phyloP scores from a whole-genome alignment of 495 filamentous ascomycete species.

The Umbilicaria muhlenbergii region DNA sequence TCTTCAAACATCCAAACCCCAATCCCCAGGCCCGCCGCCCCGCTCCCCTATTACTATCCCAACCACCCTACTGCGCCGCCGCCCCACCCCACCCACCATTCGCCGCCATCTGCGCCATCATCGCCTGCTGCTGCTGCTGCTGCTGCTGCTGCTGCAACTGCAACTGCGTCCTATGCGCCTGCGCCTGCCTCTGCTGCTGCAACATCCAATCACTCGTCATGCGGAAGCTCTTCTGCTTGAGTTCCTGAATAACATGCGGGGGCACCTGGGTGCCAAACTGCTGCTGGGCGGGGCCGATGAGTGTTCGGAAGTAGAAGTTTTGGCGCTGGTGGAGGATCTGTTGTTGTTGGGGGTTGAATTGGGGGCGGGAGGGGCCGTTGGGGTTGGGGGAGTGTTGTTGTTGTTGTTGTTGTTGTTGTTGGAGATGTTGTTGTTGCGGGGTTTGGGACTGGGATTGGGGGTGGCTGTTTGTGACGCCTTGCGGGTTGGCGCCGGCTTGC shows the following conservation, averaged over 20 bases:
- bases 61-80: too few species aligned
- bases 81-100: conserved; percentile 1
- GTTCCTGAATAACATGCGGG: conserved; percentile 26
- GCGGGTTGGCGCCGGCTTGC: conserved; percentile 18
- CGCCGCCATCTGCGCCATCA: conserved; percentile 4
- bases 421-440: conserved; percentile 6
- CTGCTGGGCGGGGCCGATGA: neutral
- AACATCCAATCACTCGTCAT: conserved; percentile 19
- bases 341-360: conserved; percentile 1
- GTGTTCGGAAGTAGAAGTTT: neutral
- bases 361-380: conserved; percentile 1
- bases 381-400: conserved; percentile 21
- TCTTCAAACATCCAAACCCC: conserved; percentile 15
- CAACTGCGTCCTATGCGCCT: too few species aligned
- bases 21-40: conserved; percentile 11
- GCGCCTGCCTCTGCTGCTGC: conserved; percentile 31
- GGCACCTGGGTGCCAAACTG: conserved; percentile 22
- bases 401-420: conserved; percentile 12
- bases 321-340: conserved; percentile 1
- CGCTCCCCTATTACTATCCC: too few species aligned
- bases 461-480: neutral
- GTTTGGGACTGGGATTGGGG: neutral
- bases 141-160: conserved; percentile 25
- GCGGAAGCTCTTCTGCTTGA: conserved; percentile 23
- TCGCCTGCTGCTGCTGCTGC: conserved; percentile 15